A percentile compares a stretch with the other conserved stretches of the same genome.
Evolutionary conservation across 2,329 filamentous ascomycete species (phyloP).

Genomic region (Cryphonectria japonica): DNA sequence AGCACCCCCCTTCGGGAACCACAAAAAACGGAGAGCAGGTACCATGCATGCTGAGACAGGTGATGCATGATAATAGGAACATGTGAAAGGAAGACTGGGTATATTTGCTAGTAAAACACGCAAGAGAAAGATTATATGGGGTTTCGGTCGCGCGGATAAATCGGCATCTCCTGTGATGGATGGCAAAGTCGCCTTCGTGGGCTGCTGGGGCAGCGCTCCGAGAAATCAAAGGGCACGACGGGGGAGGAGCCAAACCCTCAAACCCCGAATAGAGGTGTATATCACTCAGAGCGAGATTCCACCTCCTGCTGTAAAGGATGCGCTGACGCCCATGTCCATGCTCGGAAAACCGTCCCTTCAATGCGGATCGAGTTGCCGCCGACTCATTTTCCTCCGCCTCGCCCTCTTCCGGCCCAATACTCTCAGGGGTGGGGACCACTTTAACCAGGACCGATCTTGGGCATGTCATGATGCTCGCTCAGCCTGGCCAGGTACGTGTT

Average conservation of each 20-base stretch:
- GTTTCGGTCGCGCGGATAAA: not conserved
- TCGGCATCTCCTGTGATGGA: not conserved
- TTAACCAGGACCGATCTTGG: constrained; percentile 66
- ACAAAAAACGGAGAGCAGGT: not conserved
- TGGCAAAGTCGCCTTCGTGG: not conserved
- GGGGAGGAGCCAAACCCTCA: not conserved
- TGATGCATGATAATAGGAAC: not conserved
- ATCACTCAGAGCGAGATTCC: not conserved
- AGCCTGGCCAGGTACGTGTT: constrained; percentile 91
- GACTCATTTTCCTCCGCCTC: no score
- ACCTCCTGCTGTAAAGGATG: not conserved
- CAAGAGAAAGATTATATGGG: not conserved
- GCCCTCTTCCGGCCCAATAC: not conserved
- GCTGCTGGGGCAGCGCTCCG: not conserved
- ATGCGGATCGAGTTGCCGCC: not conserved
- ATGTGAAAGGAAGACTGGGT: not conserved
- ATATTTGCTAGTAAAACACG: not conserved
- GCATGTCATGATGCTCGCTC: constrained; percentile 98
- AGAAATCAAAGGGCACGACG: not conserved
- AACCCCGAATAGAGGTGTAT: not conserved
- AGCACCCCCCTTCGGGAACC: not conserved
- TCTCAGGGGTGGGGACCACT: not conserved
- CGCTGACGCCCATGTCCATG: not conserved
- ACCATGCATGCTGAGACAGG: not conserved
- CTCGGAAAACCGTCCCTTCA: not conserved